phyloP scores from a whole-genome alignment of 805 yeast species.

The Suhomyces canberraensis region DNA sequence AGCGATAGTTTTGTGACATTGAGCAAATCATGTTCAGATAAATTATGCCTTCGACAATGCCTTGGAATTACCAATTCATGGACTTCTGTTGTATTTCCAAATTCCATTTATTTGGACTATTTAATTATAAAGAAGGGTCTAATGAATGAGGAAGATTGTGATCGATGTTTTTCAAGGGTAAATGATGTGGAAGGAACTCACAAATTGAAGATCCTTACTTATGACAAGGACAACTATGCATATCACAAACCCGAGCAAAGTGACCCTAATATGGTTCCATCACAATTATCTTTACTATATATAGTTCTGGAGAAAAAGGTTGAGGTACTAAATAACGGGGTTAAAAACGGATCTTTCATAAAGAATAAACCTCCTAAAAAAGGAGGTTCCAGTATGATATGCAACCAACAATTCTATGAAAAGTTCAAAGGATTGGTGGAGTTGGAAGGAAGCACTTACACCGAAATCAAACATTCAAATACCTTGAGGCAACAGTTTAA shows the following conservation, averaged over 20 bases:
- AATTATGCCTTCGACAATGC: constrained; percentile 62
- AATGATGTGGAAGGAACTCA: constrained; percentile 8
- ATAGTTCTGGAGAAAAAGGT: constrained; percentile 17
- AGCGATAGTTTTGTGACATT: constrained; percentile 66
- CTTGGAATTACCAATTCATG: constrained; percentile 51
- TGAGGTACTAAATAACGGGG: constrained; percentile 54
- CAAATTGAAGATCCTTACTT: constrained; percentile 20
- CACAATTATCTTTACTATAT: constrained; percentile 28
- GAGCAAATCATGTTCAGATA: constrained; percentile 90
- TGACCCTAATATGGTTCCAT: constrained; percentile 18
- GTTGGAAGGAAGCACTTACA: constrained; percentile 4
- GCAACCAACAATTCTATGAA: constrained; percentile 23
- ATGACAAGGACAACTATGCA: constrained; percentile 17
- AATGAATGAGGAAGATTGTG: constrained; percentile 23
- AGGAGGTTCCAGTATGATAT: constrained; percentile 42
- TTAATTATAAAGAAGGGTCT: constrained; percentile 45
- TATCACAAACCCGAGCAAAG: constrained; percentile 20
- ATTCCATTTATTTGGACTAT: constrained; percentile 42
- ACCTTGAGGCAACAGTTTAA: constrained; percentile 28
- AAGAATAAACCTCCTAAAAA: constrained; percentile 44
- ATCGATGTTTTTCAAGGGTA: constrained; percentile 41
- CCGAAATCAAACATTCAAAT: constrained; percentile 16
- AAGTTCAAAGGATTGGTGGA: constrained; percentile 7
- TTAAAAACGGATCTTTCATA: constrained; percentile 53
- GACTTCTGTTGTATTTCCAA: constrained; percentile 33